phyloP scores from a whole-genome alignment of 192 early-diverging fungal genomes.

The Linnemannia schmuckeri region DNA sequence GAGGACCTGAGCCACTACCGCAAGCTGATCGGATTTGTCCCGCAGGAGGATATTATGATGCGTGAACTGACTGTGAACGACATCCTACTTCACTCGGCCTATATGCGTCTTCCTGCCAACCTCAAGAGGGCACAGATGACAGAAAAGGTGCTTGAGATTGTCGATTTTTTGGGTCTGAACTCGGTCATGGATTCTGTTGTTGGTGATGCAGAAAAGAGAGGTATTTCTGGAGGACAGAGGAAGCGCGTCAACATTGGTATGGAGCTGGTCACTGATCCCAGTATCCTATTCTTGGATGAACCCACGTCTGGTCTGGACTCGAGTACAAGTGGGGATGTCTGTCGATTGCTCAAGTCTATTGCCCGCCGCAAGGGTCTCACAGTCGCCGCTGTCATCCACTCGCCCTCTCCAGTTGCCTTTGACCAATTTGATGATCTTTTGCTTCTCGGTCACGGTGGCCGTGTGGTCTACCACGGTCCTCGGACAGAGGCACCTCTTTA shows the following conservation, averaged over 20 bases:
- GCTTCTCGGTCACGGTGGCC: slow-evolving; percentile 79
- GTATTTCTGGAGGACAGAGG: slow-evolving; percentile 80
- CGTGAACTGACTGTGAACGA: slow-evolving; percentile 78
- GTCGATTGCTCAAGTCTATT: slow-evolving; percentile 68
- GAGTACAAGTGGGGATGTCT: slow-evolving; percentile 75
- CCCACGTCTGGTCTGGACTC: slow-evolving; percentile 81
- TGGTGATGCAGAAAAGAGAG: slow-evolving; percentile 74
- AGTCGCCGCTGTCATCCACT: slow-evolving; percentile 82
- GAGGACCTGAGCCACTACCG: slow-evolving; percentile 71
- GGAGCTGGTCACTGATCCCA: slow-evolving; percentile 71
- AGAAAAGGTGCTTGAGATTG: slow-evolving; percentile 68
- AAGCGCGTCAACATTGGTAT: slow-evolving; percentile 87
- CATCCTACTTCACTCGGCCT: slow-evolving; percentile 74
- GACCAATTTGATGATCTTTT: slow-evolving; percentile 79
- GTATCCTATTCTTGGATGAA: slow-evolving; percentile 76
- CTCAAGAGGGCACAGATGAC: slow-evolving; percentile 55
- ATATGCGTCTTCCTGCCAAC: slow-evolving; percentile 71
- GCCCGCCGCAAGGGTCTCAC: slow-evolving; percentile 71
- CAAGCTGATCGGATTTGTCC: slow-evolving; percentile 81
- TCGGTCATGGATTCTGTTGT: slow-evolving; percentile 67
- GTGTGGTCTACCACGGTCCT: slow-evolving; percentile 74
- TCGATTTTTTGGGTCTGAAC: slow-evolving; percentile 68
- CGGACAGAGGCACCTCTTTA: slow-evolving; percentile 60
- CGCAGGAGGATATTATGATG: slow-evolving; percentile 76
- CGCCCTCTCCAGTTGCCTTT: slow-evolving; percentile 74